Base-by-base conservation (phyloP, 768 basidiomycete genomes). In the Rhizopogon vinicolor region DNA sequence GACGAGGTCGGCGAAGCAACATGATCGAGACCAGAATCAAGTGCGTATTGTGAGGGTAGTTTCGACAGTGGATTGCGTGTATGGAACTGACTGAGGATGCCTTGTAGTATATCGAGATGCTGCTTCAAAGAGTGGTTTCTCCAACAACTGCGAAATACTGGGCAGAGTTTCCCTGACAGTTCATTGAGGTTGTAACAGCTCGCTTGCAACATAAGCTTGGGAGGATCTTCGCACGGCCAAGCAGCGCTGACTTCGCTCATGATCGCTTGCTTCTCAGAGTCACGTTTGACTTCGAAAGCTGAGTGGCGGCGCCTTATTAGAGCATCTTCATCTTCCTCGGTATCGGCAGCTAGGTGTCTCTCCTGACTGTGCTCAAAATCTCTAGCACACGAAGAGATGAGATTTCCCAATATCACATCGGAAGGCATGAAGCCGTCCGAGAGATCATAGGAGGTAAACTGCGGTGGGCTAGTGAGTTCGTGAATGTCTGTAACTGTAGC, bases 201-300 rank as follows among this genome's bases (percentile, higher is more conserved):
- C 7, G 16, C 4, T 8, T 48, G 18, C 22, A 60, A 57, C 7
- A 46, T 31, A 1, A 0, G n/a, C 14, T 33, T 10, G 0, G 61
- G 61, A 5, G 63, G 41, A 41, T 25, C 33, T 43, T 62, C 55
- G 28, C 54, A 59, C 18, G 66, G 66, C 66, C 67, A 67, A 41
- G 52, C 44, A 2, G 33, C 3, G 4, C 56, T 16, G 29, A 67
- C 29, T n/a, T 1, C 8, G 1, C 29, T 6, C 7, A 55, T 54
- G 3, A 55, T 51, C 10, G 16, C 16, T 9, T 44, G 13, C 8
- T 31, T 16, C 22, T 68, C 61, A 16, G 33, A 42, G 12, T 39
- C 8, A 16, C n/a, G 41, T 44, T 62, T 60, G 3, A 41, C 1
- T 3, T 54, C 22, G n/a, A 56, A 66, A 25, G 44, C 41, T n/a